These are phyloP conservation scores for Lecanosticta acicola DNA, from an alignment of 2,329 filamentous ascomycete genomes.

Conservation along the genomic window DNA sequence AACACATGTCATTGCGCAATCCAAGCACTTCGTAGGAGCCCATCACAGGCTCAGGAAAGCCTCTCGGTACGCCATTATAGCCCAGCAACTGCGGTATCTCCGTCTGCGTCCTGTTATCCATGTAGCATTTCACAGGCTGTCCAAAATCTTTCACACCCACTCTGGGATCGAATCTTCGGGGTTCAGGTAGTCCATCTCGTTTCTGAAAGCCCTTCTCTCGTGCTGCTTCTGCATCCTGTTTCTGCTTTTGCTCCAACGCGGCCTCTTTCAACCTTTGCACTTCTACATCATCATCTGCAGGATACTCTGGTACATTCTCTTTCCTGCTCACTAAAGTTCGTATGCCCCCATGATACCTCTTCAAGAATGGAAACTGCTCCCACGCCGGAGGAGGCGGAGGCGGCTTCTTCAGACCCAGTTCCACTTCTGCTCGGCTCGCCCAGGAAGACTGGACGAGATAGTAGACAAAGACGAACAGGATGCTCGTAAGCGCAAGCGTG, in stretches of 20 bases:
- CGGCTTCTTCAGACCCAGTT: conserved; percentile 47
- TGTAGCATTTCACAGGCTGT: conserved; percentile 64
- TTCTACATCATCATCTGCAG: conserved; percentile 57
- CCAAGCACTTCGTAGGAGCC: conserved; percentile 82
- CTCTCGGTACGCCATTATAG: conserved; percentile 71
- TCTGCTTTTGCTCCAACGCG: conserved; percentile 32
- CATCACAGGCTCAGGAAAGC: conserved; percentile 76
- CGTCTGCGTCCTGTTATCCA: conserved; percentile 62
- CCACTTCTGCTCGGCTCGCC: conserved; percentile 46
- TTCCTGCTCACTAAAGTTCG: conserved; percentile 60
- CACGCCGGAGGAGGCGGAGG: conserved; percentile 65
- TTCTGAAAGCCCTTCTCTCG: conserved; percentile 30
- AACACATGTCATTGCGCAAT: conserved; percentile 80
- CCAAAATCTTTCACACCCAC: conserved; percentile 48
- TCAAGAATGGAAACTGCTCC: conserved; percentile 80
- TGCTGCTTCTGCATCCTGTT: conserved; percentile 35
- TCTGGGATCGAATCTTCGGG: conserved; percentile 59
- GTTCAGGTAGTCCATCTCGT: conserved; percentile 22
- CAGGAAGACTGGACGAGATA: conserved; percentile 54
- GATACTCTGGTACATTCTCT: conserved; percentile 76
- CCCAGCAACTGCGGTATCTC: conserved; percentile 65
- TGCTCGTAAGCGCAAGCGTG: conserved; percentile 63
- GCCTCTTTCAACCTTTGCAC: conserved; percentile 36
- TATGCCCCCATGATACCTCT: conserved; percentile 85
- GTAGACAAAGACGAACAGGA: conserved; percentile 70